A percentile compares a stretch with the other conserved stretches of the same genome.
Conservation (phyloP, 306 rosid species). For the Acacia melanoxylon region DNA sequence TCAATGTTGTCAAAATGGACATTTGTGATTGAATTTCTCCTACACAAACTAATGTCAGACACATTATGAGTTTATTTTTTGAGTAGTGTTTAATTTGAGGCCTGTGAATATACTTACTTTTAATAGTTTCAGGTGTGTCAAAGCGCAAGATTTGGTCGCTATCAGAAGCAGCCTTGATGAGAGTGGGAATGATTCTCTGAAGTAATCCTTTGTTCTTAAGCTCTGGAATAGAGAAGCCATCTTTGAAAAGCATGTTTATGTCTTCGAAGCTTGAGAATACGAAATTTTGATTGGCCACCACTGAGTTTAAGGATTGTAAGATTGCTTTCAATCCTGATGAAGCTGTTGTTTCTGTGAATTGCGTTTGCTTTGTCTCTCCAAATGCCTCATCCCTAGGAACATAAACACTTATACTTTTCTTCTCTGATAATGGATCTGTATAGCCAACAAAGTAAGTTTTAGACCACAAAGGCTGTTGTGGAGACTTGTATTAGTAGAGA, state of each 20-base stretch:
- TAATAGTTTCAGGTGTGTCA: conserved; percentile 45
- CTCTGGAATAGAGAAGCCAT: conserved; percentile 39
- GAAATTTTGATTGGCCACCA: conserved; percentile 11
- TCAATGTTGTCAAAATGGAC: not conserved
- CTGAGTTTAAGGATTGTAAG: conserved; percentile 34
- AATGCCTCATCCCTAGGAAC: conserved; percentile 67
- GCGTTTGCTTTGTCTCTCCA: conserved; percentile 44
- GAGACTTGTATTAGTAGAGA: not conserved
- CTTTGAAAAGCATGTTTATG: conserved; percentile 50
- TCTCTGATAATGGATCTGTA: conserved; percentile 51
- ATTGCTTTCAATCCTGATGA: conserved; percentile 39
- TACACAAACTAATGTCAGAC: not conserved
- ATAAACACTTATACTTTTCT: conserved; percentile 23
- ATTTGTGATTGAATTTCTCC: not conserved
- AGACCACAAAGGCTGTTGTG: not conserved
- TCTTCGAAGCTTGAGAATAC: conserved; percentile 48
- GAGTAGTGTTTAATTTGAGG: not conserved
- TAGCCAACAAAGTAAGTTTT: not conserved
- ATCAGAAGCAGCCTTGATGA: conserved; percentile 33
- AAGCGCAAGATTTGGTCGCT: conserved; percentile 40
- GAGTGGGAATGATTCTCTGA: conserved; percentile 39
- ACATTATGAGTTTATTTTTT: not conserved
- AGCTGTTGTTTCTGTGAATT: conserved; percentile 37
- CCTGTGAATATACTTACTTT: conserved; percentile 29
- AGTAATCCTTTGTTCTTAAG: conserved; percentile 15